A percentile compares a stretch with the other conserved stretches of the same genome.
These are phyloP conservation scores for Podospora pseudoanserina DNA, from an alignment of 495 filamentous ascomycete genomes.

Conservation along the genomic window DNA sequence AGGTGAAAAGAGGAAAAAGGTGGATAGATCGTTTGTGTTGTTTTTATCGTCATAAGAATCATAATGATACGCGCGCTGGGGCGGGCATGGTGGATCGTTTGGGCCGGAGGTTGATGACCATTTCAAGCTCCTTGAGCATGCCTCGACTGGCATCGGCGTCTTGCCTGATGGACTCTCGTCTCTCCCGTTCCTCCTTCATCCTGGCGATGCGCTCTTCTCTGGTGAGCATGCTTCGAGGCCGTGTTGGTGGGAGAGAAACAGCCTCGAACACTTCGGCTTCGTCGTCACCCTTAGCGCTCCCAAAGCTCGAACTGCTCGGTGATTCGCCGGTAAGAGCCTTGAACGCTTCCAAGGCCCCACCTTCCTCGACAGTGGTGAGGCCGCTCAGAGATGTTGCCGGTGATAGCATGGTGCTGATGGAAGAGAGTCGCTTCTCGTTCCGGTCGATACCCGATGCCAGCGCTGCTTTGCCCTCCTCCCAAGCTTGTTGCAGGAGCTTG, in stretches of 20 bases:
- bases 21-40: conserved; percentile 14
- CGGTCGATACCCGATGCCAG: conserved; percentile 70
- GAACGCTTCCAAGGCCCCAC: conserved; percentile 64
- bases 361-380: conserved; percentile 78
- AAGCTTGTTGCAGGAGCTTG: conserved; percentile 76
- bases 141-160: conserved; percentile 73
- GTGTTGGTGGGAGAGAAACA: conserved; percentile 62
- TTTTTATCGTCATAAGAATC: conserved; percentile 27
- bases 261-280: conserved; percentile 88
- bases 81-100: conserved; percentile 29
- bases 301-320: conserved; percentile 32
- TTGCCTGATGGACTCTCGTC: conserved; percentile 62
- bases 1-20: conserved; percentile 14
- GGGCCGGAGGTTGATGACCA: conserved; percentile 75
- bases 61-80: conserved; percentile 33
- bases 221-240: conserved; percentile 68
- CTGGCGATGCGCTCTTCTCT: conserved; percentile 84
- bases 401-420: conserved; percentile 66
- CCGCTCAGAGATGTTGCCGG: conserved; percentile 79
- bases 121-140: conserved; percentile 89
- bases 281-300: conserved; percentile 38
- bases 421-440: conserved; percentile 66
- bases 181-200: conserved; percentile 81
- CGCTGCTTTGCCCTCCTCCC: conserved; percentile 80
- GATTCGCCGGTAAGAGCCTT: conserved; percentile 69